Evolutionary conservation across 2,329 filamentous ascomycete species (phyloP).

Genomic region (Elsinoe batatas): DNA sequence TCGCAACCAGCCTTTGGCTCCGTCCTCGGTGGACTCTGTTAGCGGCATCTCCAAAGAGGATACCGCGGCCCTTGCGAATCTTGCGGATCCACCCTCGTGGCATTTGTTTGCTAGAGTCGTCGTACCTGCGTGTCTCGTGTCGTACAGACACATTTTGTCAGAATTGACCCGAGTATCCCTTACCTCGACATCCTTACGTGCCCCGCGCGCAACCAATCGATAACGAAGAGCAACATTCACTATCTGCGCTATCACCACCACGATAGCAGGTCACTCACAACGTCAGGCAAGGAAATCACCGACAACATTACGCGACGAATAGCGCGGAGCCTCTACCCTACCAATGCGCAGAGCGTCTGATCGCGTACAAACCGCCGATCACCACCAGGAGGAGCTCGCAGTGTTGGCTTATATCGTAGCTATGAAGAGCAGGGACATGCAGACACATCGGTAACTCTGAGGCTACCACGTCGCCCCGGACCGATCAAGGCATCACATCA

Average conservation of each 20-base stretch:
- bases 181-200: neutral
- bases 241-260: neutral
- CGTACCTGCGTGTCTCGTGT: neutral
- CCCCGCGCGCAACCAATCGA: neutral
- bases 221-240: neutral
- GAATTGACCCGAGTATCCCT: neutral
- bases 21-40: neutral
- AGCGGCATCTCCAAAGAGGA: slow-evolving; percentile 1
- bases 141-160: neutral
- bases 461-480: neutral
- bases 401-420: neutral
- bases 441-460: neutral
- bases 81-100: neutral
- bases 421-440: slow-evolving; percentile 1
- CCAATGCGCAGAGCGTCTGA: neutral
- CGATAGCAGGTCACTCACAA: too few species aligned
- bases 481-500: neutral
- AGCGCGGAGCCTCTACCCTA: neutral
- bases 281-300: too few species aligned
- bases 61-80: slow-evolving; percentile 1
- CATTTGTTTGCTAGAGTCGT: neutral
- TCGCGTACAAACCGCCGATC: neutral
- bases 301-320: too few species aligned
- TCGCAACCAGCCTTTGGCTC: slow-evolving; percentile 2
- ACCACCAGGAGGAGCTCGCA: neutral